Evolutionary conservation across 75 land plant genomes (phyloP), one percentile per base, ranked within the genome.

Genomic region (Cunninghamia lanceolata): DNA sequence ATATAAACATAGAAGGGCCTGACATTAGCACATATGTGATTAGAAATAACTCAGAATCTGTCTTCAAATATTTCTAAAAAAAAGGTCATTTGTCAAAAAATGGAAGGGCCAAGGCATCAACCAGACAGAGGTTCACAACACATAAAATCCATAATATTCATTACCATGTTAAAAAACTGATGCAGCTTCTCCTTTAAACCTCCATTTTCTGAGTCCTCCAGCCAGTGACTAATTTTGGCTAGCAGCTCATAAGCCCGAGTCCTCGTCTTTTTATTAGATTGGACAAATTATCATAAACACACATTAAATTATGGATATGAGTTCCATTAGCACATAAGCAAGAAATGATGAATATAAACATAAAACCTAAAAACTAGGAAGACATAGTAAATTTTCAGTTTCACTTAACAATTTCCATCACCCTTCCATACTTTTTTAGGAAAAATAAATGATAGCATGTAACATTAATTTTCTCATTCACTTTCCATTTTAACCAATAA

Each of bases 111-210:
- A n/a, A 17, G 63, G 63, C 63, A 56, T 19, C 6, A 21, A 56
- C 79, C 19, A 21, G 42, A 76, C 17, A 19, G 17, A 76, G 79
- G 1, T 36, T 76, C 79, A 35, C 79, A 36, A 35, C 42, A 76
- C 39, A 19, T 38, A 35, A 36, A 17, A 38, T 5, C 19, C 16
- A 19, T 76, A 38, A 16, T 38, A 8, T 76, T 76, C 79, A 81
- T 66, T 92, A 97, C 99, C 99, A 96, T 96, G 87, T 88, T 92
- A 89, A 98, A 98, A 77, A 94, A 88, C 46, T 92, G 88, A 50
- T 87, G 87, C 86, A 98, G 84, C 34, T 95, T 92, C 82, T 95
- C 98, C 80, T 87, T 91, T 32, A 86, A 86, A 14, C 95, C 96
- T 70, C 91, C 93, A 28, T 91, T 83, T 19, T 56, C 19, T 56